phyloP scores from a whole-genome alignment of 306 rosid genomes.

The Vigna nakashimae region DNA sequence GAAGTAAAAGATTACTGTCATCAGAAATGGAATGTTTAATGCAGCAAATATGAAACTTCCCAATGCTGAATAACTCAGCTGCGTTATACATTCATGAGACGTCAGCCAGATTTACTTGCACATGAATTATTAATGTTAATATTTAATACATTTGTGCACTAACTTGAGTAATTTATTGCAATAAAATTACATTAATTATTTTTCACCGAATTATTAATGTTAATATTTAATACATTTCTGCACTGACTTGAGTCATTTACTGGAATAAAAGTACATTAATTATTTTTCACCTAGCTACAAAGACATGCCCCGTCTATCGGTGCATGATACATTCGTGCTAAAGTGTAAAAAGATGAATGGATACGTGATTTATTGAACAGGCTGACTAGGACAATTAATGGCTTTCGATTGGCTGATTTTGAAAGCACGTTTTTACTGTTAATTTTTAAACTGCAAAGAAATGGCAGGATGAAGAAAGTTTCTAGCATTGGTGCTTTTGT shows the following conservation, averaged over 20 bases:
- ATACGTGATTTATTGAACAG: conserved; percentile 22
- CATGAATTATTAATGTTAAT: neutral
- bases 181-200: conserved; percentile 2
- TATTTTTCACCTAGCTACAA: conserved; percentile 23
- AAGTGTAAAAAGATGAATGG: conserved; percentile 26
- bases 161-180: conserved; percentile 24
- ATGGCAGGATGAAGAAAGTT: neutral
- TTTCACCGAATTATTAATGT: neutral
- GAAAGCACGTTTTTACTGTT: neutral
- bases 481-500: conserved; percentile 34
- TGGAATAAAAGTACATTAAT: conserved; percentile 18
- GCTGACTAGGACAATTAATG: conserved; percentile 14
- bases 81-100: no score
- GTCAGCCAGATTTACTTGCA: neutral
- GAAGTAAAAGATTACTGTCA: no score
- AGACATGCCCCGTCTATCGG: neutral
- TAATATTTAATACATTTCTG: neutral
- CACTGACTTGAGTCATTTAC: conserved; percentile 20
- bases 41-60: no score
- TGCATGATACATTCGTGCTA: neutral
- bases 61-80: no score
- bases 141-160: neutral
- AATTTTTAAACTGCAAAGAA: conserved; percentile 14
- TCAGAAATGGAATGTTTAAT: no score
- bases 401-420: neutral